Conservation (phyloP, 805 yeast species). For the Zygotorulaspora sp. region DNA sequence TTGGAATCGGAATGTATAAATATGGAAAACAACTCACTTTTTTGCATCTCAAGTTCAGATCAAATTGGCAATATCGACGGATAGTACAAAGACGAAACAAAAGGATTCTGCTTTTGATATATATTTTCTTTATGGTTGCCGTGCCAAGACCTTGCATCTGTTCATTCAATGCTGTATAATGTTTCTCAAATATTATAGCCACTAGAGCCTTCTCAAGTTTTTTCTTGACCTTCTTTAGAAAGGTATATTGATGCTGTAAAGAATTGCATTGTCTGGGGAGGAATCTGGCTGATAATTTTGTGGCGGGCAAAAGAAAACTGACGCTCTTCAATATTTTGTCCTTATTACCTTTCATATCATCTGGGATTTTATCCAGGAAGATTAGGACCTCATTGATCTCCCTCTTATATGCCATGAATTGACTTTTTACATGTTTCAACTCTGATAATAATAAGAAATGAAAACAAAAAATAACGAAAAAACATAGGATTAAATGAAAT, state of each 20-base stretch:
- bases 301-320: slow-evolving; percentile 45
- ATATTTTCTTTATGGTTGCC: background rate
- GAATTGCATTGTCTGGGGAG: slow-evolving; percentile 41
- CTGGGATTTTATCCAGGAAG: slow-evolving; percentile 47
- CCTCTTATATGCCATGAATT: slow-evolving; percentile 43
- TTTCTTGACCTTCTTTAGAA: slow-evolving; percentile 30
- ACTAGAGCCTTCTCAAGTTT: slow-evolving; percentile 41
- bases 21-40: background rate
- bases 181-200: slow-evolving; percentile 29
- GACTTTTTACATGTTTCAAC: slow-evolving; percentile 37
- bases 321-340: slow-evolving; percentile 22
- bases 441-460: slow-evolving; percentile 56
- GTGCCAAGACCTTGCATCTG: slow-evolving; percentile 6
- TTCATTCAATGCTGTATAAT: slow-evolving; percentile 17
- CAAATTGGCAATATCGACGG: slow-evolving; percentile 2
- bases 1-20: background rate
- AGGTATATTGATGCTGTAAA: slow-evolving; percentile 34
- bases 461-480: slow-evolving; percentile 51
- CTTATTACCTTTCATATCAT: slow-evolving; percentile 14
- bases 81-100: slow-evolving; percentile 6
- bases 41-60: background rate
- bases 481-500: slow-evolving; percentile 59
- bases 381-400: slow-evolving; percentile 33
- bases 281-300: slow-evolving; percentile 56
- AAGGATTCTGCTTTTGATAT: slow-evolving; percentile 2